Evolutionary conservation across 2,329 filamentous ascomycete genomes (phyloP), one percentile per base, ranked within the genome.

Genomic region (Calonectria honghensis): DNA sequence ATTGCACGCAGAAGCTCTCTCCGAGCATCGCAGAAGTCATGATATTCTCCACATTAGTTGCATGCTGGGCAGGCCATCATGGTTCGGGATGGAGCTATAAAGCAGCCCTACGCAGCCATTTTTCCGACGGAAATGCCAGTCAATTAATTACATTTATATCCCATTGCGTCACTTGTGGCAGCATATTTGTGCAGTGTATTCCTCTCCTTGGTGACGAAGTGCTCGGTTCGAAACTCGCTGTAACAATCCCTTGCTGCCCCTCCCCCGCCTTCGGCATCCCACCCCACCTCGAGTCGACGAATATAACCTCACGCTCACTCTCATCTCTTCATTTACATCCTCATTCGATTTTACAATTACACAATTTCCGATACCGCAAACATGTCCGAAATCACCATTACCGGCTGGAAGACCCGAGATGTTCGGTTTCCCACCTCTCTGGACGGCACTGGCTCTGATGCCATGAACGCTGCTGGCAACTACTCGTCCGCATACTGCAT

Each of bases 401-500:
- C 93, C 70, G 91, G 92, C 76, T 95, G 92, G 88, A 88, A 87
- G 78, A 94, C 93, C 73, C 90, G 93, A 82, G 94, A 95, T 87
- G 93, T 95, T 83, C 92, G 94, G 79, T 95, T 95, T 84, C 94
- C 94, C 85, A 98, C 96, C n/a, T 98, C 96, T 51, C 92, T 98
- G 75, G 95, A 98, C 87, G 97, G 96, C 88, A 98, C 95, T n/a
- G 96, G 96, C 81, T 97, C 95, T 11, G 96, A 98, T 91, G 96
- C 95, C 82, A 98, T 98, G 96, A 98, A 98, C 83, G 94, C 95
- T 4, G 95, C 96, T 3, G 94, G 95, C 75, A 95, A 98, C 86
- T 98, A 98, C 87, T 98, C 95, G 1, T 90, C 96, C 16, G 96
- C 96, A n/a, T 98, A 98, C 89, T 98, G 95, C 85, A 96, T 98